A percentile compares a stretch with the other conserved stretches of the same genome.
Evolutionary conservation across 2,329 filamentous ascomycete genomes (phyloP).

Genomic region (Scytalidium lignicola): DNA sequence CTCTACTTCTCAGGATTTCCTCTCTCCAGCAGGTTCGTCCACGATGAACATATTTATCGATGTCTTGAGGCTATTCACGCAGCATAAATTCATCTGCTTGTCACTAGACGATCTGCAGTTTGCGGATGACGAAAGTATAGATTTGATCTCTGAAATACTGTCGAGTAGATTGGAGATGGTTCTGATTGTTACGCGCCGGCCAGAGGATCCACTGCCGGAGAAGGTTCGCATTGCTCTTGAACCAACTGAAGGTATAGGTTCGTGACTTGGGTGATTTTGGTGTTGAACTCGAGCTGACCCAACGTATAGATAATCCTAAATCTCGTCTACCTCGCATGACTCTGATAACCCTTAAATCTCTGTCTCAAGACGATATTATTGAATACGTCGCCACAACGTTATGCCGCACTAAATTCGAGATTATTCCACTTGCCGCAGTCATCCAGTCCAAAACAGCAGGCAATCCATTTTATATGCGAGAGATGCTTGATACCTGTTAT

Average conservation of each 20-base stretch:
- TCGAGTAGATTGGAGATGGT: constrained; percentile 71
- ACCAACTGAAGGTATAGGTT: constrained; percentile 45
- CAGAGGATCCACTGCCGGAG: constrained; percentile 56
- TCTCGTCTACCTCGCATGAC: constrained; percentile 51
- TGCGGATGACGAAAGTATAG: constrained; percentile 77
- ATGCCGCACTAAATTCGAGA: constrained; percentile 63
- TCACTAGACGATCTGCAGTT: constrained; percentile 84
- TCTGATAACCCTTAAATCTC: constrained; percentile 60
- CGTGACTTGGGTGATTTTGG: not conserved
- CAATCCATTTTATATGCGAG: constrained; percentile 81
- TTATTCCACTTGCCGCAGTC: constrained; percentile 70
- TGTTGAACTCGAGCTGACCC: constrained; percentile 6
- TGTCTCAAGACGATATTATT: constrained; percentile 71
- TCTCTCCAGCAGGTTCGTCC: constrained; percentile 48
- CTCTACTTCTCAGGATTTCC: constrained; percentile 50
- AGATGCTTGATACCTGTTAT: constrained; percentile 80
- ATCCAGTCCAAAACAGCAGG: constrained; percentile 81
- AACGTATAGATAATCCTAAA: constrained; percentile 2
- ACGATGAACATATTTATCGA: constrained; percentile 84
- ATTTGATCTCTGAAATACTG: constrained; percentile 75
- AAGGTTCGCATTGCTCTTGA: constrained; percentile 46
- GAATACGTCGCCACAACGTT: constrained; percentile 78
- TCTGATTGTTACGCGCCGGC: constrained; percentile 69
- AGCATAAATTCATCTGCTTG: constrained; percentile 78
- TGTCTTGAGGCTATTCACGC: constrained; percentile 70